phyloP scores from a whole-genome alignment of 306 rosid species.

The Fagus crenata region DNA sequence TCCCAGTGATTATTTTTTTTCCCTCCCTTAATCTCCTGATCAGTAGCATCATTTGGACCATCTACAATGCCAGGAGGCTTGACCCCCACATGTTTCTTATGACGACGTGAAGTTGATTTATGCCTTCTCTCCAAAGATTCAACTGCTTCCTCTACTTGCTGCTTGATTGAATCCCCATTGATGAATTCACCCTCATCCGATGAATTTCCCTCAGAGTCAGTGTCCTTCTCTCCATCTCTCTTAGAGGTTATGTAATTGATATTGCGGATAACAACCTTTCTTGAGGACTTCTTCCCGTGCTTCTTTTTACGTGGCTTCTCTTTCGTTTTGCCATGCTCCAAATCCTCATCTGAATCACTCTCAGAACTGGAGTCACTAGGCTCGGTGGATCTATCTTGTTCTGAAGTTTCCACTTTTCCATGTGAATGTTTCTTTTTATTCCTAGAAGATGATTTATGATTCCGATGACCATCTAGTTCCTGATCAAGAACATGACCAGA shows the following conservation, averaged over 20 bases:
- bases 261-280: slow-evolving; percentile 94
- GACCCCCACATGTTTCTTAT: slow-evolving; percentile 48
- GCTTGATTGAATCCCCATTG: slow-evolving; percentile 78
- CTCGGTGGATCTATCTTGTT: slow-evolving; percentile 53
- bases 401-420: slow-evolving; percentile 51
- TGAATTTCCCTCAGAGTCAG: slow-evolving; percentile 60
- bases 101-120: slow-evolving; percentile 54
- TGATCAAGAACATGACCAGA: slow-evolving; percentile 48
- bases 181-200: slow-evolving; percentile 63
- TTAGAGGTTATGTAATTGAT: slow-evolving; percentile 92
- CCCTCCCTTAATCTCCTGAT: slow-evolving; percentile 34
- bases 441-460: slow-evolving; percentile 50
- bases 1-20: slow-evolving; percentile 69
- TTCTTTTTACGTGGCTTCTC: slow-evolving; percentile 48
- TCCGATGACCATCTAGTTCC: slow-evolving; percentile 45
- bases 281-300: slow-evolving; percentile 70
- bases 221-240: slow-evolving; percentile 68
- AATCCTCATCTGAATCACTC: slow-evolving; percentile 57
- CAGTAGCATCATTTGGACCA: slow-evolving; percentile 41
- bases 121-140: slow-evolving; percentile 74
- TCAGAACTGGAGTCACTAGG: slow-evolving; percentile 62
- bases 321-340: slow-evolving; percentile 44
- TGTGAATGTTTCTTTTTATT: slow-evolving; percentile 65
- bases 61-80: slow-evolving; percentile 36
- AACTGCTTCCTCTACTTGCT: slow-evolving; percentile 84